Evolutionary conservation across 164 flowering plant species (phyloP).

Genomic region (Vitis cinerea): DNA sequence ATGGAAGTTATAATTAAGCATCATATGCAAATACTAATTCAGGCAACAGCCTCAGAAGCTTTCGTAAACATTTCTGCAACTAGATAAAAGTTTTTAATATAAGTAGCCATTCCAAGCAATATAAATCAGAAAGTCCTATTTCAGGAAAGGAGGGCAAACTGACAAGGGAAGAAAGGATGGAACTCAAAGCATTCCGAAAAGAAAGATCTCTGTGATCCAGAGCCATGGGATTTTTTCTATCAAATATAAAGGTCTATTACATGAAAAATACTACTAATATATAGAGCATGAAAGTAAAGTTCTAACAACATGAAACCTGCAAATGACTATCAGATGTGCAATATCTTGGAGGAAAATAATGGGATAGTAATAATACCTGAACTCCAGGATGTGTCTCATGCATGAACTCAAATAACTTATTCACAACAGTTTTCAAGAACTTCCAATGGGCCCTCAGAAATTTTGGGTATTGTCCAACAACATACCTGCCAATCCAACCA

Average conservation of each 20-base stretch:
- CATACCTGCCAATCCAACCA: slow-evolving; percentile 67
- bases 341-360: background rate
- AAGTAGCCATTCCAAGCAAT: no score
- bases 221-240: no score
- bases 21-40: no score
- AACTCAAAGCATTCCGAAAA: no score
- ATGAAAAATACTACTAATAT: background rate
- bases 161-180: no score
- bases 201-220: no score
- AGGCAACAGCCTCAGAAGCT: no score
- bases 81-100: no score
- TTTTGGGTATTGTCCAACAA: slow-evolving; percentile 97
- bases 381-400: slow-evolving; percentile 99
- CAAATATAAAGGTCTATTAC: no score
- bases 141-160: no score
- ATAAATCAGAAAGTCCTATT: no score
- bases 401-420: slow-evolving; percentile 98
- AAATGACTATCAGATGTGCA: background rate
- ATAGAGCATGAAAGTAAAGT: background rate
- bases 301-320: background rate
- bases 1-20: background rate
- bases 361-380: slow-evolving; percentile 53
- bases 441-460: slow-evolving; percentile 99
- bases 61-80: no score
- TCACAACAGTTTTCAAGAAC: slow-evolving; percentile 96